Base-by-base conservation (phyloP, 139 green algal species). In the Spirogloea muscicola region DNA sequence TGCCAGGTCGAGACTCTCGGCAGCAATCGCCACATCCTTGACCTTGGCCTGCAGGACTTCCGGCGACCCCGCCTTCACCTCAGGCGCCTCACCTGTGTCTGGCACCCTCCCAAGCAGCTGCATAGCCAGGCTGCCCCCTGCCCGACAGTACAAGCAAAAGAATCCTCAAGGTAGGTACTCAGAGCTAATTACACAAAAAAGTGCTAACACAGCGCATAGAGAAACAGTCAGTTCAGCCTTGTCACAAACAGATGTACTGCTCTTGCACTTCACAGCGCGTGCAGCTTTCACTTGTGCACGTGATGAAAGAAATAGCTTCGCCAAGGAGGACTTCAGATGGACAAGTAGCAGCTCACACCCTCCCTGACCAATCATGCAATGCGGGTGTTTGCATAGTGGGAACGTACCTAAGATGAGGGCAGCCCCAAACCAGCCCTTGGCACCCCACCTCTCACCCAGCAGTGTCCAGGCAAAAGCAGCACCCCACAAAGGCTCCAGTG, bases 401-500 rank as follows among this genome's bases (percentile, higher is more conserved):
- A 10, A 16, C 55, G 27, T 13, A 77, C 72, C 72, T 1, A 87
- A 34, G 58, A 87, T 86, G 41, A 88, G 42, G 4, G 63, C 72
- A 1, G 82, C 85, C n/a, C 85, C 85, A 2, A 76, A 61, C 83
- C 83, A 88, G 5, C 85, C 85, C 18, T 52, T 48, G 10, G 67
- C 6, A 21, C 74, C 78, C 83, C 82, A 87, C 10, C 80, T 76
- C 57, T 91, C 86, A n/a, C 75, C 78, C 29, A 89, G 75, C 10
- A 91, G 37, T 21, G 81, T 9, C 57, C 69, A 91, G 16, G 86
- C 86, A 44, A 89, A 84, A 1, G 33, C 68, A 1, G 85, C 80
- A 25, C 86, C 86, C 80, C 80, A 91, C 38, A 91, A 36, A 25
- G 86, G 86, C 76, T 91, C 87, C 6, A 83, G 36, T 0, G 82